These are phyloP conservation scores for Zizania latifolia DNA, from an alignment of 176 grass and related monocot species.

Conservation along the genomic window DNA sequence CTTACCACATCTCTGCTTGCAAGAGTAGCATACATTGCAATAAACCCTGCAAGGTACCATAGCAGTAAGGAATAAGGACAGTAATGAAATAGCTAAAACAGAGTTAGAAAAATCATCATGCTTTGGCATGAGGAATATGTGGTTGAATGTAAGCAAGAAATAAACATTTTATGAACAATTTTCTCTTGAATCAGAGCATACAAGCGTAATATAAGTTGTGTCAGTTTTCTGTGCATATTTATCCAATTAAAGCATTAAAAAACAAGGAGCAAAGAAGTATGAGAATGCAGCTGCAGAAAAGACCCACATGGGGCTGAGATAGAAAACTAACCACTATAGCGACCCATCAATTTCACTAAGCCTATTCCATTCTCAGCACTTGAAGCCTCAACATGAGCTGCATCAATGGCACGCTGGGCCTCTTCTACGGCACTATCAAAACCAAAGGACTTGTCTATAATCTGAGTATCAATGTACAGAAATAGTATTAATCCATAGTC, in stretches of 20 bases:
- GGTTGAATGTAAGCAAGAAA: background rate
- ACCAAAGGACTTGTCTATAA: constrained; percentile 99
- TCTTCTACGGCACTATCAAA: constrained; percentile 94
- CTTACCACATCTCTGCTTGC: constrained; percentile 97
- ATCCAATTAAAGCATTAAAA: background rate
- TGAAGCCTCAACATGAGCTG: constrained; percentile 90
- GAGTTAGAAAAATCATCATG: background rate
- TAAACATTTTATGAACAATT: background rate
- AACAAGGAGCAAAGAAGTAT: background rate
- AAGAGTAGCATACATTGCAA: constrained; percentile 99
- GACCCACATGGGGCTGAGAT: background rate
- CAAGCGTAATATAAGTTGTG: background rate
- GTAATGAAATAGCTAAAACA: background rate
- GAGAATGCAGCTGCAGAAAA: background rate
- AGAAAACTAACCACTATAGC: constrained; percentile 80
- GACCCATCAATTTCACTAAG: constrained; percentile 92
- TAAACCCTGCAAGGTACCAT: constrained; percentile 52
- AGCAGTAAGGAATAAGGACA: constrained; percentile 12
- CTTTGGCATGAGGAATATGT: background rate
- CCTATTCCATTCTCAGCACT: constrained; percentile 96
- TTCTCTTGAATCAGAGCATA: background rate
- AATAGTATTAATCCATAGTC: background rate
- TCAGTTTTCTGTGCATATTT: background rate
- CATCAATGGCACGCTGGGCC: constrained; percentile 83
- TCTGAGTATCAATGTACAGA: constrained; percentile 25